These are phyloP conservation scores for Candida sp. DNA, from an alignment of 1,139 yeast genomes.

Conservation along the genomic window DNA sequence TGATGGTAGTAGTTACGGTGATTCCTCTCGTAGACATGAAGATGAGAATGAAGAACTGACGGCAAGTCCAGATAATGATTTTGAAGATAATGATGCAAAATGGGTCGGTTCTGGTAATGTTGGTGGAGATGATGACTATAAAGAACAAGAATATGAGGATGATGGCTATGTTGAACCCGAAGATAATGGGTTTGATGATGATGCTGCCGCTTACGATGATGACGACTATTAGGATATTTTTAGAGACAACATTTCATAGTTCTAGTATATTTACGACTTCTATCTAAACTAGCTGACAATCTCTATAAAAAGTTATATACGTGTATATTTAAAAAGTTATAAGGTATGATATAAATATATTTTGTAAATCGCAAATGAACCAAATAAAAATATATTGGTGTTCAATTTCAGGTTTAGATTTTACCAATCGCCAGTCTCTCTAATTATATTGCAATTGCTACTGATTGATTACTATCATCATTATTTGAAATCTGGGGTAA, in stretches of 20 bases:
- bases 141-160: constrained; percentile 2
- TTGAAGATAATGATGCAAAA: background rate
- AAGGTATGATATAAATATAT: no score
- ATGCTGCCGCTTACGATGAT: background rate
- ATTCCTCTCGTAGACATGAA: background rate
- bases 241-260: background rate
- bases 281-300: background rate
- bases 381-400: no score
- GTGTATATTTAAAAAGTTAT: background rate
- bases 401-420: no score
- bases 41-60: background rate
- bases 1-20: background rate
- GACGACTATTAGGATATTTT: constrained; percentile 1
- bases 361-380: no score
- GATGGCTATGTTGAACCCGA: constrained; percentile 1
- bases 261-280: background rate
- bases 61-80: background rate
- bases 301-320: background rate
- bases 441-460: no score
- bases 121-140: background rate
- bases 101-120: background rate
- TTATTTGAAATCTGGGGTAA: background rate
- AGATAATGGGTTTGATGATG: constrained; percentile 1
- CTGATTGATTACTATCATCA: no score
- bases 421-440: no score